These are phyloP conservation scores for Calonectria pauciramosa DNA, from an alignment of 2,329 filamentous ascomycete species.

Conservation along the genomic window DNA sequence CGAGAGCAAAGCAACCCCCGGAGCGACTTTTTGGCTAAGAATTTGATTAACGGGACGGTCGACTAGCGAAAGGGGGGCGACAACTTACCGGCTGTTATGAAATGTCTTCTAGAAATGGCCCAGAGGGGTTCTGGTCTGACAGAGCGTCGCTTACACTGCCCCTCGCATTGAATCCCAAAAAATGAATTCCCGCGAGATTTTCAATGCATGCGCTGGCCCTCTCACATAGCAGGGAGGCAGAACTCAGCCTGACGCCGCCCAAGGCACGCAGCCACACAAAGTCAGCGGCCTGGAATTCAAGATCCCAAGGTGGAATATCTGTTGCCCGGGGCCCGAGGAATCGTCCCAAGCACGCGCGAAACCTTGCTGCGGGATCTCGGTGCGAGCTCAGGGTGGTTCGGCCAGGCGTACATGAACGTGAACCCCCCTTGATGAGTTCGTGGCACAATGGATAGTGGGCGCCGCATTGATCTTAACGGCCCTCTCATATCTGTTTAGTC, in stretches of 20 bases:
- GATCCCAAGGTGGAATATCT: neutral
- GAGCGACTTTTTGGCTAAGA: neutral
- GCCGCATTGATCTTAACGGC: conserved; percentile 8
- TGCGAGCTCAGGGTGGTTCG: neutral
- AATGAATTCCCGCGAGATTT: neutral
- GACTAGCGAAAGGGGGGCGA: neutral
- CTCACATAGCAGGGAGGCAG: neutral
- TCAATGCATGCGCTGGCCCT: conserved; percentile 4
- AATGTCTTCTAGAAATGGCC: neutral
- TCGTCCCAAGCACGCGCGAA: neutral
- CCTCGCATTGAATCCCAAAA: neutral
- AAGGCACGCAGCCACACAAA: conserved; percentile 13
- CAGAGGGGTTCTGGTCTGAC: neutral
- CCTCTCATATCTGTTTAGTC: neutral
- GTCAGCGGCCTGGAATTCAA: conserved; percentile 6
- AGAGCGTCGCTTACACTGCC: neutral
- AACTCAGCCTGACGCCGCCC: neutral
- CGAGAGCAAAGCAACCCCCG: neutral
- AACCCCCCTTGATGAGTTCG: neutral
- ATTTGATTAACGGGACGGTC: neutral
- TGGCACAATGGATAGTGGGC: neutral
- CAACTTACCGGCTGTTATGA: neutral
- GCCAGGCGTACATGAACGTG: neutral
- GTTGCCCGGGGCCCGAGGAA: neutral
- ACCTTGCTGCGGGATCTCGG: neutral